These are phyloP conservation scores for Ogataea hybrid DNA, from an alignment of 1,139 yeast genomes.

Conservation along the genomic window DNA sequence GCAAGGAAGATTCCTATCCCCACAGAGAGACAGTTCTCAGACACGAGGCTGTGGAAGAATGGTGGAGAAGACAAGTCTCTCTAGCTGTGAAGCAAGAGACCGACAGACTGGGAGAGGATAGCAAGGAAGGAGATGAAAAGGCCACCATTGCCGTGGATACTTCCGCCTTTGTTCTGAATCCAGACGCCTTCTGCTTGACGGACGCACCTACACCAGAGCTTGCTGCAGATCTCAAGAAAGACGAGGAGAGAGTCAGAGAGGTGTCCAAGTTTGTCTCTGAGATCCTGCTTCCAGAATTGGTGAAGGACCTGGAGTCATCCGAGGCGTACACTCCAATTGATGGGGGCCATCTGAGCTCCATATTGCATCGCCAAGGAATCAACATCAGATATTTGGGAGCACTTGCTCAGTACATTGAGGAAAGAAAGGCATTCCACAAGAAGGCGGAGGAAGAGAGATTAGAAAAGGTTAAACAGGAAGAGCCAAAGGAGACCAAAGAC, in stretches of 20 bases:
- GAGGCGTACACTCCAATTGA: slow-evolving; percentile 53
- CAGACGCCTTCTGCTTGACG: slow-evolving; percentile 66
- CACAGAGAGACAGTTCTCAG: slow-evolving; percentile 77
- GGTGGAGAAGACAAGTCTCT: slow-evolving; percentile 77
- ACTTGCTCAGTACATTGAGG: slow-evolving; percentile 39
- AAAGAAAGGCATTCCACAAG: slow-evolving; percentile 26
- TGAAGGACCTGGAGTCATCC: slow-evolving; percentile 50
- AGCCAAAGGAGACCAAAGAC: slow-evolving; percentile 35
- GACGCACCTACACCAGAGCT: slow-evolving; percentile 40
- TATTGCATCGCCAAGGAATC: slow-evolving; percentile 79
- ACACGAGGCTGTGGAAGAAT: slow-evolving; percentile 85
- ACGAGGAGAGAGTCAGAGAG: slow-evolving; percentile 65
- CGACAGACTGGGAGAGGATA: slow-evolving; percentile 45
- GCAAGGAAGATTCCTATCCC: slow-evolving; percentile 58
- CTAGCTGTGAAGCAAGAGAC: slow-evolving; percentile 50
- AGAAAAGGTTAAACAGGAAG: slow-evolving; percentile 28
- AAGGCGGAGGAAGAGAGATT: slow-evolving; percentile 24
- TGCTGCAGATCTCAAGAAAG: slow-evolving; percentile 37
- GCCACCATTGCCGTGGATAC: slow-evolving; percentile 57
- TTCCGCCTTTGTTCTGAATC: slow-evolving; percentile 61
- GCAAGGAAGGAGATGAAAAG: slow-evolving; percentile 31
- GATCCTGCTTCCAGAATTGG: slow-evolving; percentile 60
- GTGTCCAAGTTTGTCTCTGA: slow-evolving; percentile 63
- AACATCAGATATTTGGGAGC: slow-evolving; percentile 85
- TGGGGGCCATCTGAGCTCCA: slow-evolving; percentile 67